These are phyloP conservation scores for Letharia lupina DNA, from an alignment of 495 filamentous ascomycete species.

Conservation along the genomic window DNA sequence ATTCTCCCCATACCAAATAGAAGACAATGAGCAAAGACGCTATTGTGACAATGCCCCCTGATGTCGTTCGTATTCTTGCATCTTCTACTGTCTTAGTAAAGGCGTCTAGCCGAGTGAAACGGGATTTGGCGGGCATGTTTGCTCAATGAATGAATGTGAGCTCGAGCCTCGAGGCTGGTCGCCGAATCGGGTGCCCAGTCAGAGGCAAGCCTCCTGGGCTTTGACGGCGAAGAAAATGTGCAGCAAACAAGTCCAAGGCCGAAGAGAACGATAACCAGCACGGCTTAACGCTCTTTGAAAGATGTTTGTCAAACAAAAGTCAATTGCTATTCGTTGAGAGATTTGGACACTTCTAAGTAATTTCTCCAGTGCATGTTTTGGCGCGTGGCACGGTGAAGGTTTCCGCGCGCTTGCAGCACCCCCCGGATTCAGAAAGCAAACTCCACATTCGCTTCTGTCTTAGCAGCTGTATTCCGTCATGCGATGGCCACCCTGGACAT, in stretches of 20 bases:
- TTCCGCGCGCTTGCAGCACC: constrained; percentile 8
- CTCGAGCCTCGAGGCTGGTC: constrained; percentile 12
- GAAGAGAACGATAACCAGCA: not conserved
- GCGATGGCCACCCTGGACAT: constrained; percentile 47
- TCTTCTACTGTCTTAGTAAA: constrained; percentile 99
- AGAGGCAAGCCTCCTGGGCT: constrained; percentile 28
- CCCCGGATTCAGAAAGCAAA: constrained; percentile 5
- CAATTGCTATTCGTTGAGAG: not conserved
- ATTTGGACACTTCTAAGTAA: constrained; percentile 13
- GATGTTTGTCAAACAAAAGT: not conserved
- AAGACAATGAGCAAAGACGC: constrained; percentile 77
- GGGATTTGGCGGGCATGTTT: constrained; percentile 53
- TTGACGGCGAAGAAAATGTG: constrained; percentile 11
- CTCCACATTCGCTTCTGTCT: not conserved
- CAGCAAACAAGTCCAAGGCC: not conserved
- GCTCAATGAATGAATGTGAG: constrained; percentile 25
- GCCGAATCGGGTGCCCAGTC: constrained; percentile 16
- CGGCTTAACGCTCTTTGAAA: not conserved
- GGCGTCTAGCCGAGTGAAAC: constrained; percentile 93
- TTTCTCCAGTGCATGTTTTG: not conserved
- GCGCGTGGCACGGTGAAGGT: constrained; percentile 2
- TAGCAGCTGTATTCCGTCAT: constrained; percentile 28
- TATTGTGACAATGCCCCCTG: constrained; percentile 90
- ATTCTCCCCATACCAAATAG: constrained; percentile 89
- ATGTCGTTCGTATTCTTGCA: constrained; percentile 94